Base-by-base conservation (phyloP, 1,284 basidiomycete genomes). In the Melampsora americana region DNA sequence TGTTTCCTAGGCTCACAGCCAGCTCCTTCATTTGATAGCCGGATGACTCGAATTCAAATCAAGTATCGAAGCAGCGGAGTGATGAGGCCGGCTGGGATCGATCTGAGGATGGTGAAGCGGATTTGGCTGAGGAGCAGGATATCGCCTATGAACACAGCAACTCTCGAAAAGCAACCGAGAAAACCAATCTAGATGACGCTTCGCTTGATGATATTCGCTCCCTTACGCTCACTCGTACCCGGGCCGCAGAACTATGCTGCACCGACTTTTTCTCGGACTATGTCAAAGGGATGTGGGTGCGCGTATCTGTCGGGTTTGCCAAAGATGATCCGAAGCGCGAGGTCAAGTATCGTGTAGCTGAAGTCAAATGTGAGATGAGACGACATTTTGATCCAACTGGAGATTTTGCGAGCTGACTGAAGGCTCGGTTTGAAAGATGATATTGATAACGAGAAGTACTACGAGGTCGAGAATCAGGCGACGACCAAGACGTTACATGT, bases 311-410 rank as follows among this genome's bases (percentile, higher is more conserved):
- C 7, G 71, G 71, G 14, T 74, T 66, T 42, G 62, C 62, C 14
- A 66, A 59, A 66, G 64, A 74, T 74, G 71, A 74, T 60, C 71
- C 71, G n/a, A 74, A 74, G 71, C 62, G 64, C 12, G 71, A 74
- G 42, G 48, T 66, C 3, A 74, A 74, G 35, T 74, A 74, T 66
- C 71, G 71, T 65, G 71, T 74, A 16, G 71, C 62, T 26, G 71
- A 74, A 66, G 64, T 74, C 20, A 32, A 30, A 53, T 48, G 71
- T 66, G 35, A 32, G 60, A 32, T 9, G 28, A 11, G 4, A 18
- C 30, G 42, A n/a, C 26, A 16, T 5, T 4, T 16, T 23, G 6
- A 23, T 59, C 9, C 7, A 18, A 6, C 28, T n/a, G 11, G 42
- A 14, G 12, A 42, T 42, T 42, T 11, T 42, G 42, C 9, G 14